Conservation (phyloP, 495 filamentous ascomycete species). For the Pyrenula massariospora region DNA sequence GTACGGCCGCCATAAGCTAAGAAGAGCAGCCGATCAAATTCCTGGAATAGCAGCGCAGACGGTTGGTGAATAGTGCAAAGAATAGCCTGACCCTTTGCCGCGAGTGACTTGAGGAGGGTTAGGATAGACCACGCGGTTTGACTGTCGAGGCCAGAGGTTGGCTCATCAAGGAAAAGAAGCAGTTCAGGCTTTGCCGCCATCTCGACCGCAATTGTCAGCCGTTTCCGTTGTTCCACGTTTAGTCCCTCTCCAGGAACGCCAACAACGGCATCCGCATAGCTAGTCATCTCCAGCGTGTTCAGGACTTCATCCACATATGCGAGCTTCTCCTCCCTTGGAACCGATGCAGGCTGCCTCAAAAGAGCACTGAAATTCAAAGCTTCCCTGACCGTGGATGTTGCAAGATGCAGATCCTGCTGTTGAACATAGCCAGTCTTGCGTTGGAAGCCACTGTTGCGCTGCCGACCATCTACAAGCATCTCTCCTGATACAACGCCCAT, state of each 20-base stretch:
- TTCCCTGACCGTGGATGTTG: conserved; percentile 74
- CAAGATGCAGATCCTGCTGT: conserved; percentile 86
- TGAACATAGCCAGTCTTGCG: conserved; percentile 93
- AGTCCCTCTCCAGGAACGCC: conserved; percentile 46
- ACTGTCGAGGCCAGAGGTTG: conserved; percentile 77
- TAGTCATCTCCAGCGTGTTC: conserved; percentile 79
- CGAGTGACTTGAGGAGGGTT: conserved; percentile 73
- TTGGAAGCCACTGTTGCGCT: conserved; percentile 69
- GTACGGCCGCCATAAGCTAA: conserved; percentile 70
- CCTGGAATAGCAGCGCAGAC: conserved; percentile 86
- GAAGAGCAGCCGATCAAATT: conserved; percentile 84
- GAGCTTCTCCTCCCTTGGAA: conserved; percentile 64
- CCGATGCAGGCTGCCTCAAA: conserved; percentile 68
- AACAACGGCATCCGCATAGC: conserved; percentile 31
- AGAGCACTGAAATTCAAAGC: conserved; percentile 76
- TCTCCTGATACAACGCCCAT: conserved; percentile 42
- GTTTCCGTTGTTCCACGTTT: conserved; percentile 87
- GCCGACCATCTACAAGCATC: conserved; percentile 41
- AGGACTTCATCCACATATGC: conserved; percentile 90
- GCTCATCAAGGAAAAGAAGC: conserved; percentile 87
- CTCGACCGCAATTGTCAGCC: conserved; percentile 84
- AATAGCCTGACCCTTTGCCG: conserved; percentile 80
- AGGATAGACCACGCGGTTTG: conserved; percentile 90
- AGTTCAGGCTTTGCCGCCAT: conserved; percentile 81
- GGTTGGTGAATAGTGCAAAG: conserved; percentile 96